Evolutionary conservation across 139 green algal species (phyloP).

Genomic region (Haematococcus lacustris): DNA sequence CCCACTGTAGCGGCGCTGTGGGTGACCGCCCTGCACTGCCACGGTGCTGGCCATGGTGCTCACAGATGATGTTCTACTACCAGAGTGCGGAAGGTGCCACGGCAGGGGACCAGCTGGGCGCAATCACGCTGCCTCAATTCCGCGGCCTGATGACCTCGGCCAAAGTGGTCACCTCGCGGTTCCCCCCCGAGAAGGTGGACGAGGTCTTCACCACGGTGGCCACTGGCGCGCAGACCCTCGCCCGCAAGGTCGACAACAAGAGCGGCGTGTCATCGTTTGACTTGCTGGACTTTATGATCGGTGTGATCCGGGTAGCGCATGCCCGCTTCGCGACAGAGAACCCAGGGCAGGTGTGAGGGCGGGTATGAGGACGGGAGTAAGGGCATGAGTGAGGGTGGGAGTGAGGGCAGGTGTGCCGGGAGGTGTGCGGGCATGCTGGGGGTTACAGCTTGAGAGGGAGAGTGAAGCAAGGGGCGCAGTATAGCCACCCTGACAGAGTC

Average conservation of each 20-base stretch:
- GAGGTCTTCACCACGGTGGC: constrained; percentile 50
- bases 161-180: constrained; percentile 34
- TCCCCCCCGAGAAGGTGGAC: constrained; percentile 43
- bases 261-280: constrained; percentile 40
- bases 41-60: too few relatives aligned
- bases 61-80: constrained; percentile 55
- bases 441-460: too few relatives aligned
- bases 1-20: too few relatives aligned
- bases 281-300: constrained; percentile 58
- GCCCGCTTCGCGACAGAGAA: constrained; percentile 29
- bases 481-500: too few relatives aligned
- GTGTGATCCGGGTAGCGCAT: constrained; percentile 42
- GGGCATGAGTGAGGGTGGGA: too few relatives aligned
- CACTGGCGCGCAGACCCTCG: constrained; percentile 29
- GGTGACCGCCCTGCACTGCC: too few relatives aligned
- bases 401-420: too few relatives aligned
- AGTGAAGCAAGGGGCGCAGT: too few relatives aligned
- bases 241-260: constrained; percentile 30
- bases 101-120: constrained; percentile 35
- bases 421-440: too few relatives aligned
- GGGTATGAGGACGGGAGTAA: too few relatives aligned
- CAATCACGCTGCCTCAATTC: constrained; percentile 59
- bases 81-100: constrained; percentile 39
- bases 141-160: constrained; percentile 35
- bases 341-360: constrained; percentile 22